Evolutionary conservation across 768 basidiomycete genomes (phyloP).

Genomic region (Cytidiella melzeri): DNA sequence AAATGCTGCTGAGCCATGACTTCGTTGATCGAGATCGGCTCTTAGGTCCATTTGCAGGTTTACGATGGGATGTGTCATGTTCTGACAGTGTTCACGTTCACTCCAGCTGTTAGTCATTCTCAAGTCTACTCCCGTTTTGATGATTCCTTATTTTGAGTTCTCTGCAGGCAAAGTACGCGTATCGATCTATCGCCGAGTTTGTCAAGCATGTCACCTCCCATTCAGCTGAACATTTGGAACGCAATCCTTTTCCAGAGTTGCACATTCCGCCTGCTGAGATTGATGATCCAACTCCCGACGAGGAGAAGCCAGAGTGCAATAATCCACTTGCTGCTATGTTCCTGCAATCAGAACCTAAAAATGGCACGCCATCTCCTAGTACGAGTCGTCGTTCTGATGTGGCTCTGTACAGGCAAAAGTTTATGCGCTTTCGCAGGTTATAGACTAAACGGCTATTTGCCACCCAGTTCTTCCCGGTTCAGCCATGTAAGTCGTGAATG

Average conservation of each 20-base stretch:
- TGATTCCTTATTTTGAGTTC: not conserved
- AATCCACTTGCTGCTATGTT: too few species aligned
- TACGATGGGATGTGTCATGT: conserved; percentile 77
- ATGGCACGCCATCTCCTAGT: too few species aligned
- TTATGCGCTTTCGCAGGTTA: too few species aligned
- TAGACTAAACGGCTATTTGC: too few species aligned
- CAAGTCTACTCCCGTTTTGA: not conserved
- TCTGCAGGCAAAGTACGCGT: conserved; percentile 50
- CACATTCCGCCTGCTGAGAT: conserved; percentile 26
- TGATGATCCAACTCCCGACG: conserved; percentile 17
- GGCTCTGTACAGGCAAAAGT: too few species aligned
- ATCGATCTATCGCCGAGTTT: conserved; percentile 51
- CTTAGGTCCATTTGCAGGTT: conserved; percentile 65
- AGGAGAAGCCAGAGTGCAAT: too few species aligned
- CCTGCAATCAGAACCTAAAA: too few species aligned
- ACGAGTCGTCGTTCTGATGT: too few species aligned
- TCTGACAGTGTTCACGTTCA: conserved; percentile 65
- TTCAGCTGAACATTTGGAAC: conserved; percentile 29
- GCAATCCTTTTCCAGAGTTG: conserved; percentile 42
- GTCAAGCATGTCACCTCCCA: conserved; percentile 44
- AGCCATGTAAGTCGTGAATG: too few species aligned
- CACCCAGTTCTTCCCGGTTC: too few species aligned
- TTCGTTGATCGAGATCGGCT: conserved; percentile 31
- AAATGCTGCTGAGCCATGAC: not conserved
- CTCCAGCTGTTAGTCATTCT: conserved; percentile 37